These are phyloP conservation scores for Lasiosphaeria miniovina DNA, from an alignment of 495 filamentous ascomycete species.

Conservation along the genomic window DNA sequence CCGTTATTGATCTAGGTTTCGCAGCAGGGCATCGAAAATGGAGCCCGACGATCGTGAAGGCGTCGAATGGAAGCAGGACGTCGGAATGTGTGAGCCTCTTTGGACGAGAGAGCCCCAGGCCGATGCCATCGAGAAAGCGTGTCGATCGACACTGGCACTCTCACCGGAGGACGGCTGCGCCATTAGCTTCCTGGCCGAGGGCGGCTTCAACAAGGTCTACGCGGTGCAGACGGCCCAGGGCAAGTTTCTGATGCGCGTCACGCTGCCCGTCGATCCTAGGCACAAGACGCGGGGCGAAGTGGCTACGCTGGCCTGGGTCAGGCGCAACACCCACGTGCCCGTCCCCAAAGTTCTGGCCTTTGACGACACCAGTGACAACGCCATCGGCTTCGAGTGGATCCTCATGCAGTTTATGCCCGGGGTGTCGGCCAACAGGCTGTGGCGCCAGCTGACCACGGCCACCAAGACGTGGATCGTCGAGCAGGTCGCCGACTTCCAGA, in stretches of 20 bases:
- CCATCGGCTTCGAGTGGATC: conserved; percentile 36
- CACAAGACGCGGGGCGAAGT: conserved; percentile 49
- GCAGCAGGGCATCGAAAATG: too few species aligned
- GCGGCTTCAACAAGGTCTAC: conserved; percentile 28
- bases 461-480: conserved; percentile 20
- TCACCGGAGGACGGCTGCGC: conserved; percentile 11
- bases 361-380: conserved; percentile 36
- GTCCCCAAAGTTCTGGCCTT: conserved; percentile 43
- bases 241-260: conserved; percentile 38
- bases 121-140: conserved; percentile 15
- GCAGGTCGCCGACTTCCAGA: conserved; percentile 21
- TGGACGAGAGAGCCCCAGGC: conserved; percentile 20
- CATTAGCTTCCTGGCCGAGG: conserved; percentile 18
- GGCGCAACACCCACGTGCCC: conserved; percentile 40
- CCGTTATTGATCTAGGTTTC: too few species aligned
- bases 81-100: too few species aligned
- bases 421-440: conserved; percentile 13
- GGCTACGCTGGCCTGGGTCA: conserved; percentile 44
- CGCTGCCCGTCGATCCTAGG: conserved; percentile 44
- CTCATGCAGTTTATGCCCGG: conserved; percentile 21
- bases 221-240: neutral
- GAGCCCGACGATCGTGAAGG: too few species aligned
- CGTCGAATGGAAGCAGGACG: too few species aligned
- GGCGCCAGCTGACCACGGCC: conserved; percentile 23
- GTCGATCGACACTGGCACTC: conserved; percentile 15